Evolutionary conservation across 495 filamentous ascomycete species (phyloP), one percentile per base, ranked within the genome.

Genomic region (Melanomma pulvis-pyrius): DNA sequence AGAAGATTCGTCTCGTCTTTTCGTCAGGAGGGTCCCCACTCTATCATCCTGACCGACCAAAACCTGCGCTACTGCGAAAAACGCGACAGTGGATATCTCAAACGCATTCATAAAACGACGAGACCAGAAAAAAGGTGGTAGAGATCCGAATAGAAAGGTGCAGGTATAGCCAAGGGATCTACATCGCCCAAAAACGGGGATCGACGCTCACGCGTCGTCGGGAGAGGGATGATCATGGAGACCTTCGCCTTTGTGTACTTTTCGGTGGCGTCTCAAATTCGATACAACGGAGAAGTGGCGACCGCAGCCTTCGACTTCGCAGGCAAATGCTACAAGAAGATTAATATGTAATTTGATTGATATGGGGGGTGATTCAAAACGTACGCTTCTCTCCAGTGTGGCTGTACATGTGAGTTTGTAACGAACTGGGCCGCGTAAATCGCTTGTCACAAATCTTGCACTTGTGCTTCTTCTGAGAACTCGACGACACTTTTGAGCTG

Each of bases 401-500:
- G 76, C 92, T 97, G 79, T 98, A 98, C 87, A 97, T 98, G 74
- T 98, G 94, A 25, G 94, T 98, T 71, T 97, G 96, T 32, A 98
- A 77, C 7, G 94, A 98, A 74, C 93, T 97, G 0, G 94, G 94
- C 41, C 94, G 86, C 11, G 94, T 98, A 77, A 98, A 98, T 8
- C 94, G 87, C 86, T 98, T 98, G 79, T 98, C 94, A 82, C 94
- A 98, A 54, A 98, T 91, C 82, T 97, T 98, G 84, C 94, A 98
- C 79, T 97, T 97, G 81, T 98, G 94, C 82, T 98, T 98, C 87
- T 98, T 98, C 74, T 98, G 93, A 28, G 94, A 92, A 79, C 90
- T 96, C 24, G 92, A 93, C 11, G 92, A 91, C 51, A 97, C 88
- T 76, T 97, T 98, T 48, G 94, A 97, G 81, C 91, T 97, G 81